Evolutionary conservation across 164 flowering plant genomes (phyloP), one percentile per base, ranked within the genome.

Genomic region (Liquidambar formosana): DNA sequence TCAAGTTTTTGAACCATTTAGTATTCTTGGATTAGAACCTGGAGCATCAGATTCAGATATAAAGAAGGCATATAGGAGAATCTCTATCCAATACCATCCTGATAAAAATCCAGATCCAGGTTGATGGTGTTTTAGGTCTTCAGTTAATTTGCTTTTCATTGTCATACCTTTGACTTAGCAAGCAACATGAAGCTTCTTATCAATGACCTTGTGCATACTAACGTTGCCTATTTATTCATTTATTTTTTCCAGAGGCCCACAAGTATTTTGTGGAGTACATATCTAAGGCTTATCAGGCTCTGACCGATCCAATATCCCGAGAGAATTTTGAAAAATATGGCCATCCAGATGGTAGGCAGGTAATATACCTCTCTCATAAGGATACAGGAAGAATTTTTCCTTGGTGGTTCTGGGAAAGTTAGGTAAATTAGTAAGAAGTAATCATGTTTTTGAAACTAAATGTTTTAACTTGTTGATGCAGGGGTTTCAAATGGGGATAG

Each of bases 91-190:
- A 64, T 96, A 91, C 77, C 99, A 96, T 80, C 99, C 99, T 74
- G 99, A 96, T 90, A 96, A 96, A 83, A 96, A 96, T 79, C 99
- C 99, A 45, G 99, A 96, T 83, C 99, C 97, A 85, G 99, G 99
- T 96, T 78, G 80, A 70, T 26, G 75, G 56, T 69, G 46, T 79
- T 82, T 66, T 23, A 33, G 73, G 22, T 69, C 53, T 69, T 47
- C 18, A 53, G 66, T 70, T 67, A 67, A 56, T 70, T 53, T 57
- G 26, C 6, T 61, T 26, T 4, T n/a, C 27, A 15, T 58, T n/a
- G 11, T 58, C 19, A 27, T 14, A 4, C 5, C 4, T 8, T 14
- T 58, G 15, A 14, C 27, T 63, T 62, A 33, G 27, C 44, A 18
- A 21, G 23, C 21, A 21, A 27, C 62, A 25, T 47, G 45, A 61